Conservation (phyloP, 805 yeast species). For the Henningerozyma blattae region DNA sequence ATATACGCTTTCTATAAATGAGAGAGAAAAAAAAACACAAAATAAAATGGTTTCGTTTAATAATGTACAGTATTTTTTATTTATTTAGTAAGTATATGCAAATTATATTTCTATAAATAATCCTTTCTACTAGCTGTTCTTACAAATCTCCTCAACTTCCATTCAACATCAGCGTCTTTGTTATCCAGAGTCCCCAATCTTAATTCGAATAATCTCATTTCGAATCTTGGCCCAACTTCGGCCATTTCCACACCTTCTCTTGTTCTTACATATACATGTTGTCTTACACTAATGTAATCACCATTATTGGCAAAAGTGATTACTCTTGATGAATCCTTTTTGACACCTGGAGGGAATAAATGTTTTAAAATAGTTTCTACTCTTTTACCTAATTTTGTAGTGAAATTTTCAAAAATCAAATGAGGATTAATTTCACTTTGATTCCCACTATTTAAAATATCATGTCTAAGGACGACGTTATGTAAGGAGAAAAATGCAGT, state of each 20-base stretch:
- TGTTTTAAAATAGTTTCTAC: conserved; percentile 74
- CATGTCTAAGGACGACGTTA: conserved; percentile 91
- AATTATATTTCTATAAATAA: conserved; percentile 53
- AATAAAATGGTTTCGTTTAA: no score
- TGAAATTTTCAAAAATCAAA: conserved; percentile 82
- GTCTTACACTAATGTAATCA: conserved; percentile 89
- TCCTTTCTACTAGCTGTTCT: conserved; percentile 95
- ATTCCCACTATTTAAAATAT: conserved; percentile 72
- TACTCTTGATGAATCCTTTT: conserved; percentile 81
- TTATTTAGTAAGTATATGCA: no score
- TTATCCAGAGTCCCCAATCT: conserved; percentile 86
- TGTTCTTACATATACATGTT: conserved; percentile 85
- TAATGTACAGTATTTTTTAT: no score
- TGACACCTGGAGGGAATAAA: conserved; percentile 94
- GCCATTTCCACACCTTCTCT: conserved; percentile 83
- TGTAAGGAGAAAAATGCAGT: conserved; percentile 89
- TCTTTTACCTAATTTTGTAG: conserved; percentile 68
- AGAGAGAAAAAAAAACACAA: no score
- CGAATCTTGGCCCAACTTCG: conserved; percentile 97
- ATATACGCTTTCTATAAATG: no score
- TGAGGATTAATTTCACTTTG: conserved; percentile 91
- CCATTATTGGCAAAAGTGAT: conserved; percentile 83
- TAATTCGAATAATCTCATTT: conserved; percentile 85
- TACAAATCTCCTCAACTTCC: conserved; percentile 87
- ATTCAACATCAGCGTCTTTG: conserved; percentile 95